Base-by-base conservation (phyloP, 768 basidiomycete species). In the Inosperma sp. region DNA sequence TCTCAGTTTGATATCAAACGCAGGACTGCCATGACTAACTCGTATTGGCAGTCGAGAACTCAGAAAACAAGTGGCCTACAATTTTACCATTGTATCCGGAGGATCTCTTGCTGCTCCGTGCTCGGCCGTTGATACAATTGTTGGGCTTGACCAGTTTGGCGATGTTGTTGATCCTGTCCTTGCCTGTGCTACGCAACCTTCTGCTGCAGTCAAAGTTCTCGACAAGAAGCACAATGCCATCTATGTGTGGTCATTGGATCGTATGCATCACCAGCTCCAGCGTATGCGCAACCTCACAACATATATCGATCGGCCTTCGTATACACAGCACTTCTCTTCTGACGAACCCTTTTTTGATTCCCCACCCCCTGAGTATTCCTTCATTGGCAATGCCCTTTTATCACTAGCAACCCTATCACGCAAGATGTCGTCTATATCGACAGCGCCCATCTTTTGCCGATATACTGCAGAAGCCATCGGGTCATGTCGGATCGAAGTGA, bases 401-500 rank as follows among this genome's bases (percentile, higher is more conserved):
- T 88, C 90, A 12, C 76, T 99, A 21, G 82, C 86, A 0, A 84
- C 93, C 2, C 75, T 98, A 39, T 83, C 82, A 10, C 83, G 90
- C 34, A 77, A 82, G 48, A 71, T 90, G 30, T 86, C 89, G 3
- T 87, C 84, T 1, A 76, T 79, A 3, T 83, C 82, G n/a, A 80
- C 77, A 0, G 81, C 89, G 13, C 93, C 93, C 1, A 93, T 99
- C 62, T 91, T 92, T 65, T 95, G 92, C 63, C 83, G 88, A 26
- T 95, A 94, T 62, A 96, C 93, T 1, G 80, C 91, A 40, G 95
- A 97, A 64, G 94, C 94, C 2, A 93, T 97, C 56, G 96, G 95
- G 2, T 92, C 91, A 22, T 97, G 94, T 70, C 82, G 92, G 19
- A 76, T 96, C 48, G 83, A 86, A 56, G 77, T 96, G 68, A 89